A percentile compares a stretch with the other conserved stretches of the same genome.
Conservation (phyloP, 768 basidiomycete genomes). For the Asterophora lycoperdoides region DNA sequence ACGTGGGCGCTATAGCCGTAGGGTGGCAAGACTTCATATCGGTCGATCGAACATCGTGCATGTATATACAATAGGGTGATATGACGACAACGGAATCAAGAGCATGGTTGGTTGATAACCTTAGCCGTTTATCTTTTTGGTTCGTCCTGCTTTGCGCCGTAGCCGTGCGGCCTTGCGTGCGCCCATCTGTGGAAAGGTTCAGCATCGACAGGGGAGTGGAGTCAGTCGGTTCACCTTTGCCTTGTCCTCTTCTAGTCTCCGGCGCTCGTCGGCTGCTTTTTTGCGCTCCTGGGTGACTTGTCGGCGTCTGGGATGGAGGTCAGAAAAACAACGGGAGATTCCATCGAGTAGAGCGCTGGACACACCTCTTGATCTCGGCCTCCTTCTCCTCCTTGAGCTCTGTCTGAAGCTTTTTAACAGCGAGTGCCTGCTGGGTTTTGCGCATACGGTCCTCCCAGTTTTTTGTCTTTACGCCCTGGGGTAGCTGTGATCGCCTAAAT, state of each 20-base stretch:
- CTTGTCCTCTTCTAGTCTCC: conserved; percentile 61
- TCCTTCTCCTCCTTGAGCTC: conserved; percentile 77
- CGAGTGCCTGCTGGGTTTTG: conserved; percentile 57
- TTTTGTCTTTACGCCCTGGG: conserved; percentile 59
- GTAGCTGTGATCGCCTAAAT: conserved; percentile 64
- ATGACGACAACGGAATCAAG: conserved; percentile 1
- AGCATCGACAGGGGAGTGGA: not conserved
- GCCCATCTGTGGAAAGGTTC: conserved; percentile 55
- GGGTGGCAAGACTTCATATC: conserved; percentile 3
- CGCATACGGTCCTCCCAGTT: conserved; percentile 67
- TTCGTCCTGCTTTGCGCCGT: conserved; percentile 67
- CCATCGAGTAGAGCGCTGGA: not conserved
- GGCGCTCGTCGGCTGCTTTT: conserved; percentile 68
- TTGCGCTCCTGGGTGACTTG: conserved; percentile 69
- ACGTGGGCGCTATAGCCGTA: conserved; percentile 76
- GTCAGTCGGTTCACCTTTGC: conserved; percentile 42
- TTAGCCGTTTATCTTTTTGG: conserved; percentile 79
- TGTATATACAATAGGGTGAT: conserved; percentile 9
- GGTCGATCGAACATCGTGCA: conserved; percentile 8
- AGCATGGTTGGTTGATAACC: no score
- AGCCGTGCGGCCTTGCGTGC: conserved; percentile 72
- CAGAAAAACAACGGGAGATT: conserved; percentile 2
- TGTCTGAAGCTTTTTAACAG: conserved; percentile 67
- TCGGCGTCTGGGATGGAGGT: conserved; percentile 42
- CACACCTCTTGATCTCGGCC: conserved; percentile 58